Base-by-base conservation (phyloP, 345 rosid species). In the Carallia brachiata region DNA sequence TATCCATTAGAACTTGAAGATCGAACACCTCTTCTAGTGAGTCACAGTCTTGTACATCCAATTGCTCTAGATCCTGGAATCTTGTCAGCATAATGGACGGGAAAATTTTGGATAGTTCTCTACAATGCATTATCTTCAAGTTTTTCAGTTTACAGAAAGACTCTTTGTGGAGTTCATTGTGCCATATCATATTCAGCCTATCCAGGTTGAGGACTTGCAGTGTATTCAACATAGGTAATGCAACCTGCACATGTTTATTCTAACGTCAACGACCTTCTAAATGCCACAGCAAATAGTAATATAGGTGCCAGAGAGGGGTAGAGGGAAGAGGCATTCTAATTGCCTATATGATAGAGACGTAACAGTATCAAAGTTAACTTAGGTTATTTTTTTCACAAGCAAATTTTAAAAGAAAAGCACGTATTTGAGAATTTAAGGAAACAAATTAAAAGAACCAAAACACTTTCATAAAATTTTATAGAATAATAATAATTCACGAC, bases 201-300 rank as follows among this genome's bases (percentile, higher is more conserved):
- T 55, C 31, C 73, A 81, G 31, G 36, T 59, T 0, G 23, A 28
- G 5, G 31, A 80, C 62, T 23, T 0, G 4, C 19, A 80, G 2
- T 15, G 19, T 10, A 53, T 80, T 78, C 57, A 77, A 28, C 31
- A 23, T 63, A 44, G 80, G 74, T 47, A 77, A 66, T 44, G 65
- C 52, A 16, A 73, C 73, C 78, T 80, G 70, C 44, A 31, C 1
- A 6, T 31, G 2, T 2, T 40, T 32, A 32, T 32, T 32, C 34
- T 32, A 32, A 32, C 34, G 4, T 32, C 34, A 32, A 32, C 4
- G 34, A 32, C 34, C 34, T 32, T 32, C 34, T 32, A 4, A 32
- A 32, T 32, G 4, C 34, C 34, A 0, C 0, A 32, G 34, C 2
- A 32, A 32, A 32, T 1, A 32, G 4, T 32, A 32, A 32, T 32